Percentiles rank a stretch among this genome's conserved stretches.
Evolutionary conservation across 768 basidiomycete species (phyloP).

Genomic region (Butyriboletus loyo): DNA sequence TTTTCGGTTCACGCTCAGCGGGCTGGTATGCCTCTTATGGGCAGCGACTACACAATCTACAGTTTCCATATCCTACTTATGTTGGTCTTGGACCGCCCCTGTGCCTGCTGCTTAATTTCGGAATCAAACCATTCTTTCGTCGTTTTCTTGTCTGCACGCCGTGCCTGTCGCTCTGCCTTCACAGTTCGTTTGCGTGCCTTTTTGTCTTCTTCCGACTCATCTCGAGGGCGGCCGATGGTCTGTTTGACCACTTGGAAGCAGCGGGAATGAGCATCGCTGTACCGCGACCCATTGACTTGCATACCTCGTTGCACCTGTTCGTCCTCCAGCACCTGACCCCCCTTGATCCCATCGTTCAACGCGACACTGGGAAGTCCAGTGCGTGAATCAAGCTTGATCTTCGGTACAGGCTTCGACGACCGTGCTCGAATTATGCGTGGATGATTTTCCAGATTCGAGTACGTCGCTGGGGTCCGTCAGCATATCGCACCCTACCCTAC

Average conservation of each 20-base stretch:
- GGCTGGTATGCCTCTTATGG: slow-evolving; percentile 13
- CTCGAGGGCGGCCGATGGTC: slow-evolving; percentile 66
- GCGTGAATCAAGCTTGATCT: slow-evolving; percentile 69
- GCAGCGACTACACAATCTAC: slow-evolving; percentile 4
- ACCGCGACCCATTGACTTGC: neutral
- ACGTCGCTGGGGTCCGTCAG: slow-evolving; percentile 64
- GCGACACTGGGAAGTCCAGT: slow-evolving; percentile 69
- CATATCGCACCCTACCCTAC: neutral
- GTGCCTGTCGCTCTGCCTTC: slow-evolving; percentile 61
- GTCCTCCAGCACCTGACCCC: slow-evolving; percentile 17
- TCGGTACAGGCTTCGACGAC: slow-evolving; percentile 50
- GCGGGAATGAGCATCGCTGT: neutral
- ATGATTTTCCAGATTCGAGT: slow-evolving; percentile 97
- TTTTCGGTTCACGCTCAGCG: slow-evolving; percentile 8
- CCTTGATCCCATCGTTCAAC: slow-evolving; percentile 21
- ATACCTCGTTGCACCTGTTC: slow-evolving; percentile 28
- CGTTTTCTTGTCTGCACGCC: slow-evolving; percentile 65
- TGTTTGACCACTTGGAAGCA: slow-evolving; percentile 22
- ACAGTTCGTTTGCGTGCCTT: slow-evolving; percentile 67
- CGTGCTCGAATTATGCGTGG: slow-evolving; percentile 80
- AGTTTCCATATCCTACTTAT: slow-evolving; percentile 20
- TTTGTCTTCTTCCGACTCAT: slow-evolving; percentile 76
- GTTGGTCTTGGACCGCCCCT: slow-evolving; percentile 42
- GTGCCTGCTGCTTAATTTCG: slow-evolving; percentile 62
- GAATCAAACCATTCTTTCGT: slow-evolving; percentile 59